These are phyloP conservation scores for Ophiostoma perfectum DNA, from an alignment of 2,329 filamentous ascomycete genomes.

Conservation along the genomic window DNA sequence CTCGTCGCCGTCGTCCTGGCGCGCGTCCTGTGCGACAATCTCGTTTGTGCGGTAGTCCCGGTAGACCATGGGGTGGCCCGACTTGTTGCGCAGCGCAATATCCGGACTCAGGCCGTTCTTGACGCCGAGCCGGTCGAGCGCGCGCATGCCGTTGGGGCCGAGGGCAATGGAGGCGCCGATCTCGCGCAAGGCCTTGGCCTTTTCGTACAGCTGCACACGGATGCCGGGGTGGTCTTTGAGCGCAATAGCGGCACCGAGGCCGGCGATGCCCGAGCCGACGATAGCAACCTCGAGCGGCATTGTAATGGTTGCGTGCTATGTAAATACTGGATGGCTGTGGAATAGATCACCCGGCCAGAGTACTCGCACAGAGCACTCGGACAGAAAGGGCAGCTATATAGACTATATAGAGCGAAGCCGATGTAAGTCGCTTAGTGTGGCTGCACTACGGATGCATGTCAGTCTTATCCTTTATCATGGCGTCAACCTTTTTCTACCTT, in stretches of 20 bases:
- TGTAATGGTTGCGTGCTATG: neutral
- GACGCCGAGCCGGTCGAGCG: slow-evolving; percentile 47
- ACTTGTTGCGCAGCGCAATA: slow-evolving; percentile 37
- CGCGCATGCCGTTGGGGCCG: slow-evolving; percentile 49
- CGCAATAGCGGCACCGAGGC: slow-evolving; percentile 35
- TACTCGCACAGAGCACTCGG: neutral
- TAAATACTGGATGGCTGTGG: neutral
- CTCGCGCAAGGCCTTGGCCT: slow-evolving; percentile 42
- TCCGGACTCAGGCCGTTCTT: slow-evolving; percentile 32
- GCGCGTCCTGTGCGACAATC: slow-evolving; percentile 40
- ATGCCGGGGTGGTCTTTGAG: slow-evolving; percentile 24
- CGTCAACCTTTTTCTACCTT: slow-evolving; percentile 6
- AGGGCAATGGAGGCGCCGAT: slow-evolving; percentile 46
- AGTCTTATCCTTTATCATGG: slow-evolving; percentile 5
- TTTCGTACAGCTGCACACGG: slow-evolving; percentile 43
- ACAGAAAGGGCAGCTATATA: neutral
- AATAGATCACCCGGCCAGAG: no score
- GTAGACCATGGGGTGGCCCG: slow-evolving; percentile 43
- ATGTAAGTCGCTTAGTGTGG: neutral
- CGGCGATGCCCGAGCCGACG: slow-evolving; percentile 31
- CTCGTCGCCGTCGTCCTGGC: slow-evolving; percentile 36
- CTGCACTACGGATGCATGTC: neutral
- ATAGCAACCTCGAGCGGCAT: slow-evolving; percentile 19
- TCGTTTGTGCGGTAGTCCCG: slow-evolving; percentile 42
- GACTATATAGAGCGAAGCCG: slow-evolving; percentile 1